phyloP scores from a whole-genome alignment of 371 early-diverging fungal species.

The Lichtheimia corymbifera region DNA sequence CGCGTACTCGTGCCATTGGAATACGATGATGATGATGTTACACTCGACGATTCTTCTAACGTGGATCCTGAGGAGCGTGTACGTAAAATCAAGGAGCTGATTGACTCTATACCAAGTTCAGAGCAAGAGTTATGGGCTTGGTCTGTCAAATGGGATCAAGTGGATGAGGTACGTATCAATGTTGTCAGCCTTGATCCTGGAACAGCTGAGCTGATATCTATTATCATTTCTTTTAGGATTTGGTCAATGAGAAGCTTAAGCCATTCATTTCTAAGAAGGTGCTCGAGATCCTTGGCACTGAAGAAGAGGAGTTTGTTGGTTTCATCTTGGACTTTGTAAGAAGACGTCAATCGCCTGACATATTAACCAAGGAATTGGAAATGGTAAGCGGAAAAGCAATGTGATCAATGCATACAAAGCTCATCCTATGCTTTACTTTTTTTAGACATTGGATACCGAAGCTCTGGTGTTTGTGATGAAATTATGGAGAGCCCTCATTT shows the following conservation, averaged over 20 bases:
- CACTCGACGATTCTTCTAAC: conserved; percentile 1
- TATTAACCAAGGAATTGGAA: conserved; percentile 70
- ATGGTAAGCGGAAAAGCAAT: conserved; percentile 46
- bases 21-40: conserved; percentile 51
- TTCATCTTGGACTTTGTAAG: conserved; percentile 72
- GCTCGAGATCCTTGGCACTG: conserved; percentile 71
- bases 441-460: conserved; percentile 80
- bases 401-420: neutral
- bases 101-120: conserved; percentile 79
- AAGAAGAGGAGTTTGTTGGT: conserved; percentile 69
- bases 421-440: neutral
- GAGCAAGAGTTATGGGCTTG: conserved; percentile 74
- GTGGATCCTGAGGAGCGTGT: conserved; percentile 57
- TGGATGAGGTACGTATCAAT: conserved; percentile 58
- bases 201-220: too few species aligned
- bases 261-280: conserved; percentile 82
- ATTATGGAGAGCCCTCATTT: conserved; percentile 84
- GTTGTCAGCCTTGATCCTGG: too few species aligned
- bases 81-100: conserved; percentile 62
- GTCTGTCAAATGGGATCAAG: conserved; percentile 75
- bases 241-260: conserved; percentile 65
- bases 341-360: conserved; percentile 47
- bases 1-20: conserved; percentile 63
- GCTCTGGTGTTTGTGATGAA: conserved; percentile 81
- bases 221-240: conserved; percentile 23